These are phyloP conservation scores for Isabelozyma pseudorhagii DNA, from an alignment of 805 yeast genomes.

Conservation along the genomic window DNA sequence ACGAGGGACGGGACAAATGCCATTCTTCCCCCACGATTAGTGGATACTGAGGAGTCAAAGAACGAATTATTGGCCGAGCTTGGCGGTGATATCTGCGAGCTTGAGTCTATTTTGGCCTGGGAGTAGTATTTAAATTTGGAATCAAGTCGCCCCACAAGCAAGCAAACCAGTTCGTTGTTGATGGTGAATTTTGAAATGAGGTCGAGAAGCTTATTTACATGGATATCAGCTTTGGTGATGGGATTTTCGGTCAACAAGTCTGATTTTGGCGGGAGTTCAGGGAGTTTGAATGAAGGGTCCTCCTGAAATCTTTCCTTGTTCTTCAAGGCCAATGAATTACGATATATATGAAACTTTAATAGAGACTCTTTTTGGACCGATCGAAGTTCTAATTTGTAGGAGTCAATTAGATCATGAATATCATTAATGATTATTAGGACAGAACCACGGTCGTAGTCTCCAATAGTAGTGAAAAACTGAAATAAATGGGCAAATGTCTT, in stretches of 20 bases:
- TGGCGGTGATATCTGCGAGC: conserved; percentile 1
- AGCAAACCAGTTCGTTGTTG: conserved; percentile 20
- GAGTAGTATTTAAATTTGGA: conserved; percentile 15
- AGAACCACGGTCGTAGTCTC: conserved; percentile 1
- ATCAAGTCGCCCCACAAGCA: conserved; percentile 30
- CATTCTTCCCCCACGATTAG: conserved; percentile 3
- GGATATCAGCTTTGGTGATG: conserved; percentile 24
- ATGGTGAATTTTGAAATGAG: conserved; percentile 19
- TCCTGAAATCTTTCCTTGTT: conserved; percentile 19
- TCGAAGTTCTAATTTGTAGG: conserved; percentile 30
- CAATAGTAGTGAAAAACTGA: conserved; percentile 10
- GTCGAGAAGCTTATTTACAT: conserved; percentile 23
- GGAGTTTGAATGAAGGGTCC: conserved; percentile 20
- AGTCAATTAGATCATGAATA: conserved; percentile 34
- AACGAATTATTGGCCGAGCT: neutral
- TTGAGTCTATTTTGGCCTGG: neutral
- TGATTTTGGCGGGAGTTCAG: conserved; percentile 26
- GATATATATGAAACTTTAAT: conserved; percentile 27
- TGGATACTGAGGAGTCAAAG: neutral
- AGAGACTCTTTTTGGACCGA: conserved; percentile 31
- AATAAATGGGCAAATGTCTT: conserved; percentile 27
- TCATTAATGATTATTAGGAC: conserved; percentile 24
- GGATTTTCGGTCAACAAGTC: conserved; percentile 29
- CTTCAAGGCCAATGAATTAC: conserved; percentile 16
- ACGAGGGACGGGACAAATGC: conserved; percentile 4